A percentile compares a stretch with the other conserved stretches of the same genome.
phyloP scores from a whole-genome alignment of 768 basidiomycete species.

The Lepiota venenata region DNA sequence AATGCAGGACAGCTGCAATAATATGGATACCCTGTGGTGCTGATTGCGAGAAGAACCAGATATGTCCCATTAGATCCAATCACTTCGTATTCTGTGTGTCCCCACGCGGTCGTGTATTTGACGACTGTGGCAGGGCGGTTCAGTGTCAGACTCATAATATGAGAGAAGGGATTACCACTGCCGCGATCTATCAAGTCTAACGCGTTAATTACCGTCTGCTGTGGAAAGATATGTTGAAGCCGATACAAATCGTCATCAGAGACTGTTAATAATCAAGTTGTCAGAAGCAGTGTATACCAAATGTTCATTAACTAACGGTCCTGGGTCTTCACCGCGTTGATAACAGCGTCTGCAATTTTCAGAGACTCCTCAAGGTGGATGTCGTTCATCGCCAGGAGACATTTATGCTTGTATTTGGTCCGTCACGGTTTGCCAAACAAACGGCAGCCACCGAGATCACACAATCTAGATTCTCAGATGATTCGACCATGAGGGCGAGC shows the following conservation, averaged over 20 bases:
- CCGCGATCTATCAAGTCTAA: conserved; percentile 74
- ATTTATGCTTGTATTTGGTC: too few relatives aligned
- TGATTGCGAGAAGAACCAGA: conserved; percentile 47
- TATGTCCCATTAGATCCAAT: conserved; percentile 64
- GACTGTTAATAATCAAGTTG: conserved; percentile 14
- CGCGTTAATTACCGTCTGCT: conserved; percentile 62
- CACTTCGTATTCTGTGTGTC: conserved; percentile 61
- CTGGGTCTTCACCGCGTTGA: background rate
- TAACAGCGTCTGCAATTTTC: conserved; percentile 6
- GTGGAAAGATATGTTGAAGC: conserved; percentile 58
- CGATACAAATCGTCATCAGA: conserved; percentile 52
- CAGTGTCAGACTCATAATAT: background rate
- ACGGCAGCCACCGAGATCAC: conserved; percentile 4
- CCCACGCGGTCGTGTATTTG: conserved; percentile 55
- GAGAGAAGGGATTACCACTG: conserved; percentile 42
- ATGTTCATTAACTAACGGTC: conserved; percentile 1
- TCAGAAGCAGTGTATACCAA: background rate
- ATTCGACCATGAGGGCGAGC: conserved; percentile 23
- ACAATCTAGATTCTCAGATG: too few relatives aligned
- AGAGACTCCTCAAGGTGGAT: background rate
- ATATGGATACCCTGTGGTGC: conserved; percentile 35
- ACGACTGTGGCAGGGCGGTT: conserved; percentile 42
- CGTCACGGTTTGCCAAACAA: background rate
- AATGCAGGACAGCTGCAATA: conserved; percentile 82
- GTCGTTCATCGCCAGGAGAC: background rate